These are phyloP conservation scores for Selaginella tamariscina DNA, from an alignment of 75 land plant genomes.

Conservation along the genomic window DNA sequence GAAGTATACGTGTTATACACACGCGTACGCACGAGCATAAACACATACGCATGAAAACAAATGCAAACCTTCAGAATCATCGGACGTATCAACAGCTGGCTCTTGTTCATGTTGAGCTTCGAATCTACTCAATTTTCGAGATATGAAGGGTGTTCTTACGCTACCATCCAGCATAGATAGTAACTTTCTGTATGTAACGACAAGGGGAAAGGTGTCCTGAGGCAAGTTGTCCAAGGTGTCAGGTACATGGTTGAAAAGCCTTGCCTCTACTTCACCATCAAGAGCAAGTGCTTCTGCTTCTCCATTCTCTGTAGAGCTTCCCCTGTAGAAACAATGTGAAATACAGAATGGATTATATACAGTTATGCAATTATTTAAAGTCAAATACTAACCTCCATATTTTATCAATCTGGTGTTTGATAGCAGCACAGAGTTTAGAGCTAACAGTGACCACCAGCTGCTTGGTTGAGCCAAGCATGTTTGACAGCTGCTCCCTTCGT, in stretches of 20 bases:
- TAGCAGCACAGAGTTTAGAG: conserved; percentile 46
- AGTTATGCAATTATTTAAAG: too few relatives aligned
- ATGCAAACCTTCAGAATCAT: too few relatives aligned
- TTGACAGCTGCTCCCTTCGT: conserved; percentile 30
- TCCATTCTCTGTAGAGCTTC: not conserved
- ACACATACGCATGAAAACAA: too few relatives aligned
- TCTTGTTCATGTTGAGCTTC: not conserved
- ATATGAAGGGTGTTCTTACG: conserved; percentile 23
- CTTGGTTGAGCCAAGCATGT: conserved; percentile 12
- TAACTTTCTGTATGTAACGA: conserved; percentile 46
- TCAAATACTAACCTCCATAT: conserved; percentile 34
- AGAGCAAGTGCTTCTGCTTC: conserved; percentile 3
- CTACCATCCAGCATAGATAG: conserved; percentile 52
- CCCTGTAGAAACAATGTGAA: not conserved
- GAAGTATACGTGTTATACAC: too few relatives aligned
- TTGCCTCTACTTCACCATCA: conserved; percentile 14
- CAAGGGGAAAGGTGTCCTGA: conserved; percentile 29
- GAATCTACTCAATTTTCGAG: not conserved
- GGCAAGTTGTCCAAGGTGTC: conserved; percentile 31
- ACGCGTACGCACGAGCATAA: too few relatives aligned
- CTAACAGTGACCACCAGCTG: conserved; percentile 62
- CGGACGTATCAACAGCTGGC: not conserved
- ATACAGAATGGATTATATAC: not conserved
- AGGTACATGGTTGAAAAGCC: conserved; percentile 25
- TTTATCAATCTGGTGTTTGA: conserved; percentile 34